Evolutionary conservation across 2,329 filamentous ascomycete genomes (phyloP).

Genomic region (Xylariales sp.): DNA sequence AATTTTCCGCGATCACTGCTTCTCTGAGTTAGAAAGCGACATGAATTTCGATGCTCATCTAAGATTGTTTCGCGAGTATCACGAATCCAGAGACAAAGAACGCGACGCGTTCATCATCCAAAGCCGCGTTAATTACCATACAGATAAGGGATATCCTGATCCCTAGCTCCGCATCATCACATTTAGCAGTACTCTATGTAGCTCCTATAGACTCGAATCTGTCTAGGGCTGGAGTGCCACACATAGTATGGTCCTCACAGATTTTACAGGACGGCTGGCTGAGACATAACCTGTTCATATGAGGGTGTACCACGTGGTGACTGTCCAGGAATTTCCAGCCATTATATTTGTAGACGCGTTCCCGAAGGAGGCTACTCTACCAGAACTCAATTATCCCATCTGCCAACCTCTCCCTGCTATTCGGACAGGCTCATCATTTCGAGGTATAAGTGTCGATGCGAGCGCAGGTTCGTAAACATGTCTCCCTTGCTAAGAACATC

Average conservation of each 20-base stretch:
- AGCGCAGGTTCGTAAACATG: neutral
- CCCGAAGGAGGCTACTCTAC: slow-evolving; percentile 15
- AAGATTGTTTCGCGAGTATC: neutral
- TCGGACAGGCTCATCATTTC: neutral
- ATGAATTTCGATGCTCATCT: neutral
- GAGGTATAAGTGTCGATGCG: slow-evolving; percentile 29
- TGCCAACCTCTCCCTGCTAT: slow-evolving; percentile 6
- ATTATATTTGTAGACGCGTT: slow-evolving; percentile 37
- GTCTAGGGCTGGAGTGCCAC: slow-evolving; percentile 11
- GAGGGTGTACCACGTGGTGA: slow-evolving; percentile 27
- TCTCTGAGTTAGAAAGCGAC: neutral
- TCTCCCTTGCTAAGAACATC: neutral
- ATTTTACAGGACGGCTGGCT: slow-evolving; percentile 30
- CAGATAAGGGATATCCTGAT: neutral
- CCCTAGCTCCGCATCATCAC: neutral
- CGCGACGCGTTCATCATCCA: neutral
- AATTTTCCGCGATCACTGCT: neutral
- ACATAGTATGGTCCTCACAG: slow-evolving; percentile 26
- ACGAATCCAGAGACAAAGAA: neutral
- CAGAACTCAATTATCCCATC: neutral
- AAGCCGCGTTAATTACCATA: slow-evolving; percentile 12
- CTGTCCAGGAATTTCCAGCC: slow-evolving; percentile 42
- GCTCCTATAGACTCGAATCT: slow-evolving; percentile 26
- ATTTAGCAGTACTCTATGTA: neutral
- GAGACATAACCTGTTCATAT: slow-evolving; percentile 35